Evolutionary conservation across 2,329 filamentous ascomycete species (phyloP).

Genomic region (Emmonsia crescens): DNA sequence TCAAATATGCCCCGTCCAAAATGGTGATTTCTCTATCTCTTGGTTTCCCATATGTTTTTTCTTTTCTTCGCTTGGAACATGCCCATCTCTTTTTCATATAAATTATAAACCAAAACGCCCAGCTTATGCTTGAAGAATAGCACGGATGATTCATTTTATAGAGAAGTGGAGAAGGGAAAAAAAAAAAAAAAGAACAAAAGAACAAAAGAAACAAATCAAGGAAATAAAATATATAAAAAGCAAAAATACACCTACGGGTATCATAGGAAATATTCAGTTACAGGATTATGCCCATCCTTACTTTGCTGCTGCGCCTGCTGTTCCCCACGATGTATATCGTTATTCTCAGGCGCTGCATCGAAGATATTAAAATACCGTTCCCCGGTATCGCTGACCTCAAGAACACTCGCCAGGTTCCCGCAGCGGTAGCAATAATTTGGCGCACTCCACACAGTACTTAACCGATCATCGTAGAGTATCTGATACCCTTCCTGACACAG

Average conservation of each 20-base stretch:
- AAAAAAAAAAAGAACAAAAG: not conserved
- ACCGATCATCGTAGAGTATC: slow-evolving; percentile 83
- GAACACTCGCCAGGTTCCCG: slow-evolving; percentile 91
- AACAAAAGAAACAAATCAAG: not conserved
- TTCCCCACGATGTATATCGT: slow-evolving; percentile 75
- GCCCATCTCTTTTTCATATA: not conserved
- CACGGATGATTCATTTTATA: not conserved
- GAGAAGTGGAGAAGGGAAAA: not conserved
- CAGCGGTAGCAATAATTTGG: slow-evolving; percentile 94
- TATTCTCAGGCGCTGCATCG: slow-evolving; percentile 80
- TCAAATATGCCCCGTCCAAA: not conserved
- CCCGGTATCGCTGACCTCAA: slow-evolving; percentile 88
- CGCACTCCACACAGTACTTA: slow-evolving; percentile 97
- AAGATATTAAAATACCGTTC: slow-evolving; percentile 98
- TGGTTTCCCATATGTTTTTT: not conserved
- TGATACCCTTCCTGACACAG: slow-evolving; percentile 97
- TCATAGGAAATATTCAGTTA: slow-evolving; percentile 62
- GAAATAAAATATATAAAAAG: not conserved
- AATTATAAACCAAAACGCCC: not conserved
- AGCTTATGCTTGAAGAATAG: slow-evolving; percentile 1
- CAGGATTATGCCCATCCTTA: slow-evolving; percentile 60
- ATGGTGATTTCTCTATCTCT: not conserved
- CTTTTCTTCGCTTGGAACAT: not conserved
- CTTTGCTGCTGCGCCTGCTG: slow-evolving; percentile 56
- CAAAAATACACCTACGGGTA: slow-evolving; percentile 9